phyloP scores from a whole-genome alignment of 2,329 filamentous ascomycete genomes.

The Sphaerostilbella broomeana region DNA sequence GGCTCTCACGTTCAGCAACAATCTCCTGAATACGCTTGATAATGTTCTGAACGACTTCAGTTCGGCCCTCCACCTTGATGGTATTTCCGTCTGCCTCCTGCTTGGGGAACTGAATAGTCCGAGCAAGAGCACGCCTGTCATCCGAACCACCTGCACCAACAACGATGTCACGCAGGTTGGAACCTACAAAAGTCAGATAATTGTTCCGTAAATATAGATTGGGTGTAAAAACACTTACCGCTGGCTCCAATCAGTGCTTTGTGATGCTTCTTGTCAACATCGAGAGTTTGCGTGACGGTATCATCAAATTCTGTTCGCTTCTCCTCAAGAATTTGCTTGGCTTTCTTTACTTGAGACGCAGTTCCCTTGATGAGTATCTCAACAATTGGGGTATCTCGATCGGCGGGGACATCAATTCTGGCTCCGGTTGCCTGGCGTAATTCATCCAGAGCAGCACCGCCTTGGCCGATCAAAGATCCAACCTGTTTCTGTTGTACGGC shows the following conservation, averaged over 20 bases:
- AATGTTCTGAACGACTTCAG: conserved; percentile 82
- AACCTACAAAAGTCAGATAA: conserved; percentile 45
- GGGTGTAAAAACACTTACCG: conserved; percentile 51
- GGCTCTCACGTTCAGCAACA: conserved; percentile 75
- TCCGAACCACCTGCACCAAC: conserved; percentile 82
- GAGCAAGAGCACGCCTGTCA: conserved; percentile 74
- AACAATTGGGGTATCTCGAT: conserved; percentile 66
- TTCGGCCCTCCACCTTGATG: conserved; percentile 83
- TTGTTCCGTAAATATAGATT: neutral
- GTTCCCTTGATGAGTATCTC: conserved; percentile 91
- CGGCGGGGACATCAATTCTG: conserved; percentile 84
- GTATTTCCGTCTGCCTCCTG: conserved; percentile 73
- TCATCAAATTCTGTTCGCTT: conserved; percentile 83
- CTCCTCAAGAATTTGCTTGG: conserved; percentile 83
- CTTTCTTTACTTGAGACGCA: conserved; percentile 81
- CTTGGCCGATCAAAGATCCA: conserved; percentile 86
- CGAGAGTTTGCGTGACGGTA: conserved; percentile 75
- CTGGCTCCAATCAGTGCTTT: conserved; percentile 80
- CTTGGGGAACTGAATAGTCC: conserved; percentile 91
- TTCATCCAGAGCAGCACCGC: conserved; percentile 85
- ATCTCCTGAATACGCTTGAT: conserved; percentile 73
- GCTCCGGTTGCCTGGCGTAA: conserved; percentile 78
- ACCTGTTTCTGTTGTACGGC: conserved; percentile 87
- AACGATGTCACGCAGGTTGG: conserved; percentile 81
- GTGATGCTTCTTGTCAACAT: conserved; percentile 94